Evolutionary conservation across 805 yeast species (phyloP).

Genomic region (Saccharomyces kudriavzevii): DNA sequence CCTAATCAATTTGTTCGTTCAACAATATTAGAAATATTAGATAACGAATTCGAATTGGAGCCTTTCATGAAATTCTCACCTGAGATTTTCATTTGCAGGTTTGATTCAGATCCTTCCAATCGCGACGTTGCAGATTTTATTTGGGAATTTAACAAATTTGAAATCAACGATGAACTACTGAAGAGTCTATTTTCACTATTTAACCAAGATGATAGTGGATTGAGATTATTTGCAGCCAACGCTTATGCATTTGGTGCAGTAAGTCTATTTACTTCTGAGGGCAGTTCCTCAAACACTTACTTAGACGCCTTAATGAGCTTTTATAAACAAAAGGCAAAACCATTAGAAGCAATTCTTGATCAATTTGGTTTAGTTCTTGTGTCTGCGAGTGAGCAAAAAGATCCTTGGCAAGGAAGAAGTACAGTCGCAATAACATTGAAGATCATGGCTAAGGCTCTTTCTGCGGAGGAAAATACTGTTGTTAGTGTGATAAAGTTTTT

Average conservation of each 20-base stretch:
- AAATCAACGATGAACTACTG: conserved; percentile 30
- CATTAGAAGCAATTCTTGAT: conserved; percentile 72
- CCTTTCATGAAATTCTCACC: conserved; percentile 42
- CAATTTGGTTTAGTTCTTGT: conserved; percentile 71
- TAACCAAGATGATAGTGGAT: conserved; percentile 50
- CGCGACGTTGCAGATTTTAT: conserved; percentile 66
- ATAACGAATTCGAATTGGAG: conserved; percentile 59
- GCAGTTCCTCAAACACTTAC: conserved; percentile 26
- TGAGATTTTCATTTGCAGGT: conserved; percentile 72
- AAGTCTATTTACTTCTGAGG: conserved; percentile 24
- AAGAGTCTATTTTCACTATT: conserved; percentile 43
- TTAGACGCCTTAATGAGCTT: conserved; percentile 42
- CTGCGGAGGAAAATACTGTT: conserved; percentile 33
- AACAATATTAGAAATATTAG: conserved; percentile 74
- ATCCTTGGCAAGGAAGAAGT: conserved; percentile 77
- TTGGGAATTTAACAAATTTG: conserved; percentile 71
- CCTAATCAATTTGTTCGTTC: conserved; percentile 66
- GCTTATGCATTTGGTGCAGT: conserved; percentile 56
- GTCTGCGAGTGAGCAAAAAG: conserved; percentile 51
- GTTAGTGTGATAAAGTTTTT: conserved; percentile 54
- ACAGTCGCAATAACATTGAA: conserved; percentile 68
- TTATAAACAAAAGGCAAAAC: conserved; percentile 54
- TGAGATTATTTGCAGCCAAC: conserved; percentile 65
- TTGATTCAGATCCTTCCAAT: conserved; percentile 59
- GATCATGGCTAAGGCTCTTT: conserved; percentile 43